Evolutionary conservation across 805 yeast species (phyloP), one percentile per base, ranked within the genome.

Genomic region (Yamadazyma philogaea): DNA sequence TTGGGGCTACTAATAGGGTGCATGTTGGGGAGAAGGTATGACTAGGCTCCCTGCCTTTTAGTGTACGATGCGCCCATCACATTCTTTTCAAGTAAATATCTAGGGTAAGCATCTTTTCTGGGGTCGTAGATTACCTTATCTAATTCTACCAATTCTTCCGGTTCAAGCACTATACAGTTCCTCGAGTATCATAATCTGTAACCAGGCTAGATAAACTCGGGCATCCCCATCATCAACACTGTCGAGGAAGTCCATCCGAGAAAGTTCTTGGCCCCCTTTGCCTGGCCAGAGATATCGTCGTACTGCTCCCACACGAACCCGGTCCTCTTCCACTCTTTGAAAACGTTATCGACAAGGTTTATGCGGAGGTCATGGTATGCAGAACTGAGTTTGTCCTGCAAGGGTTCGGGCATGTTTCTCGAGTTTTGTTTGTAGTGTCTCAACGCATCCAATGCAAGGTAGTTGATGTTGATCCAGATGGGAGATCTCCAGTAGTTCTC

Each of bases 401-500:
- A 56, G 4, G 46, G 53, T 15, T 62, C 55, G 1, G 72, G 61
- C 42, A 63, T 54, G 30, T 47, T 43, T 4, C 60, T 65, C 1
- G 73, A 55, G 6, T 50, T 52, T 5, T 46, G 50, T 30, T 60
- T 53, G 55, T 90, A 91, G 58, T 79, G 65, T 24, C 68, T 60
- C 47, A 93, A 67, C 4, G 86, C 75, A 40, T 88, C 93, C 33
- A 93, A 68, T 4, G 82, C 70, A 61, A 93, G 66, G 56, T 88
- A 91, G 66, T 93, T 93, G 56, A 93, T 85, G 60, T 89, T 86
- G 52, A 89, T 71, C 98, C 98, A 93, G 20, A 93, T 74, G 15
- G 95, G 87, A 1, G 96, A 93, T 49, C 96, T 77, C 99, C 99
- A 93, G 66, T 93, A 93, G 62, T 91, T 82, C 57, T 93, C 99